These are phyloP conservation scores for Cokeromyces recurvatus DNA, from an alignment of 371 early-diverging fungal species.

Conservation along the genomic window DNA sequence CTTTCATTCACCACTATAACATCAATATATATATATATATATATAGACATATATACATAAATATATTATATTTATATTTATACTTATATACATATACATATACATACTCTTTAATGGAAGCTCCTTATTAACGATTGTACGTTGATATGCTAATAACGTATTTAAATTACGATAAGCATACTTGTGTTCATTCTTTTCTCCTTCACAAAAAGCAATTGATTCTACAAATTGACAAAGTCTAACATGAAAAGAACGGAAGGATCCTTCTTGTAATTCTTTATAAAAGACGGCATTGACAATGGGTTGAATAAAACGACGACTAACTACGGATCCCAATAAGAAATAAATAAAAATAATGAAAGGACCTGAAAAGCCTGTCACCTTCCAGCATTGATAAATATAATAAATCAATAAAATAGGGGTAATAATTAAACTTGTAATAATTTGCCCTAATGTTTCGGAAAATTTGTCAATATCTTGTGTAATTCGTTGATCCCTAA, in stretches of 20 bases:
- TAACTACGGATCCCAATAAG: constrained; percentile 56
- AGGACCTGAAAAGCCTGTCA: constrained; percentile 72
- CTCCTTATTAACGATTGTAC: constrained; percentile 55
- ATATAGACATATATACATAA: too few relatives aligned
- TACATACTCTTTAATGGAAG: constrained; percentile 60
- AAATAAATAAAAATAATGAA: constrained; percentile 69
- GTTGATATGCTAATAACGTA: constrained; percentile 51
- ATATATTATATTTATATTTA: background rate
- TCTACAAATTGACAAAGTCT: constrained; percentile 72
- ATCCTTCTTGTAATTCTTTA: constrained; percentile 80
- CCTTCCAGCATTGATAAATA: constrained; percentile 64
- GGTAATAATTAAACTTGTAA: constrained; percentile 66
- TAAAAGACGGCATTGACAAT: constrained; percentile 70
- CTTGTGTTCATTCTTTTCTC: constrained; percentile 59
- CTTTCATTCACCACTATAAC: constrained; percentile 57
- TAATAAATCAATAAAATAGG: constrained; percentile 78
- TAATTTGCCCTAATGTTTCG: constrained; percentile 51
- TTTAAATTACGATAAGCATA: constrained; percentile 52
- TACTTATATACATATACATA: too few relatives aligned
- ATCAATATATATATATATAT: too few relatives aligned
- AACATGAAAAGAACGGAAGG: constrained; percentile 72
- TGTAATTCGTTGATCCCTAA: constrained; percentile 86
- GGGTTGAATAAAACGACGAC: constrained; percentile 64
- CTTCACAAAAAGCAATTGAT: constrained; percentile 74
- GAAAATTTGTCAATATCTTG: constrained; percentile 86